phyloP scores from a whole-genome alignment of 495 filamentous ascomycete genomes.

The Astrothelium macrocarpum region DNA sequence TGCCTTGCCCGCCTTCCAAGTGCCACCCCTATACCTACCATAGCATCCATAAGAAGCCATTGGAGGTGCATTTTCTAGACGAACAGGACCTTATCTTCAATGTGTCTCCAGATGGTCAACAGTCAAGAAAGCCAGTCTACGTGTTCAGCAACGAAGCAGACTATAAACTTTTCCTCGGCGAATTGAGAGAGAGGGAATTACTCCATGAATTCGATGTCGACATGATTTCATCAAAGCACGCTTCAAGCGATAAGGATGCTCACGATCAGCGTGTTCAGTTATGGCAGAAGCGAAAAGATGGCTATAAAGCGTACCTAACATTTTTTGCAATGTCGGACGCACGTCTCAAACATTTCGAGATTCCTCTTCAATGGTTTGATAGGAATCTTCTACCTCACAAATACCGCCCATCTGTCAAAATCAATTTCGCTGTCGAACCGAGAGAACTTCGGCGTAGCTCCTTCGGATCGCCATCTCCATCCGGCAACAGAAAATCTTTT shows the following conservation, averaged over 20 bases:
- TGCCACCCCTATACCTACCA: constrained; percentile 10
- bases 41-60: background rate
- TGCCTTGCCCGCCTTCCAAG: constrained; percentile 3
- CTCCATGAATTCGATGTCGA: constrained; percentile 7
- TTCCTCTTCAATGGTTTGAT: background rate
- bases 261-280: background rate
- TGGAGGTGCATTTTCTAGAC: background rate
- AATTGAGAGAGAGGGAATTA: background rate
- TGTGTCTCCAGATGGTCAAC: background rate
- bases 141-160: background rate
- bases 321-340: background rate
- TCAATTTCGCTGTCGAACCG: too few relatives aligned
- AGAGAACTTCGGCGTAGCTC: too few relatives aligned
- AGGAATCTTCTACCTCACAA: too few relatives aligned
- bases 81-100: background rate
- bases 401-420: too few relatives aligned
- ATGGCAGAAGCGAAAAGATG: background rate
- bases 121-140: background rate
- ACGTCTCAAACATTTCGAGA: background rate
- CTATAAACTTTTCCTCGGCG: constrained; percentile 2
- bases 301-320: background rate
- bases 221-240: background rate
- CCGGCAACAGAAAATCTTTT: too few relatives aligned
- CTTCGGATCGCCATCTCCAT: too few relatives aligned
- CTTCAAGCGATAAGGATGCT: background rate